A percentile compares a stretch with the other conserved stretches of the same genome.
These are phyloP conservation scores for Dacryopinax primogenitus DNA, from an alignment of 768 basidiomycete genomes.

Conservation along the genomic window DNA sequence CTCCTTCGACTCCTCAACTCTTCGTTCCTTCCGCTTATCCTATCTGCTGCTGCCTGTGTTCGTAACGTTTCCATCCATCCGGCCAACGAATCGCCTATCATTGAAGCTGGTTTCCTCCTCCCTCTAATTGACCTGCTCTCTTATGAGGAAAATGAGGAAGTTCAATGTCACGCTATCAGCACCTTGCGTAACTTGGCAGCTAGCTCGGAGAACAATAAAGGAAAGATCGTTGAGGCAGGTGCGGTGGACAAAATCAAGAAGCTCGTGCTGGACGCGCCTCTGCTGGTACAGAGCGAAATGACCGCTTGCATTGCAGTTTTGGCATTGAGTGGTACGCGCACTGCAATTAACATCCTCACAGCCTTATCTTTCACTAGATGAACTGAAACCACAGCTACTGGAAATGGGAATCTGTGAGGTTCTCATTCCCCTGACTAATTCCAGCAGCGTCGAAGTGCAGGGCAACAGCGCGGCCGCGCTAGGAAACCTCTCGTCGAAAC, in stretches of 20 bases:
- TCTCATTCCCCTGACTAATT: conserved; percentile 90
- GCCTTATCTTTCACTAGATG: conserved; percentile 43
- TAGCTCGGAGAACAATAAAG: conserved; percentile 95
- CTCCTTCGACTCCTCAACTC: conserved; percentile 90
- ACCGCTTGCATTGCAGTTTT: conserved; percentile 96
- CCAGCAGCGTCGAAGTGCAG: conserved; percentile 92
- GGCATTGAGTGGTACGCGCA: conserved; percentile 71
- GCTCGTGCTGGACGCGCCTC: conserved; percentile 83
- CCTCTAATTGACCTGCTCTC: conserved; percentile 91
- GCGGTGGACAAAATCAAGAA: conserved; percentile 96
- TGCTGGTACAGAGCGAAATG: conserved; percentile 99
- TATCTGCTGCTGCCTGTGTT: conserved; percentile 96
- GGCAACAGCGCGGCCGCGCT: conserved; percentile 97
- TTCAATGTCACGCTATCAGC: conserved; percentile 97
- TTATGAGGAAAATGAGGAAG: conserved; percentile 99
- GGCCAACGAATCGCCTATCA: conserved; percentile 96
- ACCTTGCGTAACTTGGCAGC: conserved; percentile 94
- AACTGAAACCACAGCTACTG: conserved; percentile 87
- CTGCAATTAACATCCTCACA: conserved; percentile 3
- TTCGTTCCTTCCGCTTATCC: conserved; percentile 90
- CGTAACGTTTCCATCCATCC: conserved; percentile 99
- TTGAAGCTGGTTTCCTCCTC: conserved; percentile 93
- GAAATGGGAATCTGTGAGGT: conserved; percentile 99
- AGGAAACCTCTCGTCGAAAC: conserved; percentile 94
- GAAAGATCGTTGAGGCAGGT: conserved; percentile 93